phyloP scores from a whole-genome alignment of 2,329 filamentous ascomycete genomes.

The Colletotrichum higginsianum region DNA sequence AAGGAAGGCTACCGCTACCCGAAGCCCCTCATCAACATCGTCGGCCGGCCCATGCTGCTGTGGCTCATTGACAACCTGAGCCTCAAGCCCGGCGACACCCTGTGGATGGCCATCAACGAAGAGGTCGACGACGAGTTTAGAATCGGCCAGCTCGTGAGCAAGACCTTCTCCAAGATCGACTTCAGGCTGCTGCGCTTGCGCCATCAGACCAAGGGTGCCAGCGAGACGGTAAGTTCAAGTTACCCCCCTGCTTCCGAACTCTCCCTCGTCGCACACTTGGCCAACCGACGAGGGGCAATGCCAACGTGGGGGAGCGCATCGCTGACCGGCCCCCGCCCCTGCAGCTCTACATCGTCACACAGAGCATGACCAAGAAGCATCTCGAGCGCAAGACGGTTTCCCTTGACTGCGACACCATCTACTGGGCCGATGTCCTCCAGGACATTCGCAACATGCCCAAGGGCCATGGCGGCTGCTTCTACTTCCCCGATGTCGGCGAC shows the following conservation, averaged over 20 bases:
- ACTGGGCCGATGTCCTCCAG: slow-evolving; percentile 50
- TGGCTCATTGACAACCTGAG: slow-evolving; percentile 50
- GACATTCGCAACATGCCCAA: slow-evolving; percentile 47
- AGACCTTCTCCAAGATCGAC: slow-evolving; percentile 47
- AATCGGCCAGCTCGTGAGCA: slow-evolving; percentile 48
- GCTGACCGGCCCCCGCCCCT: slow-evolving; percentile 4
- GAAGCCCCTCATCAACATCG: slow-evolving; percentile 52
- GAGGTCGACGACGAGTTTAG: slow-evolving; percentile 49
- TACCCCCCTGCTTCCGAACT: not conserved
- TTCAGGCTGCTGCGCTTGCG: slow-evolving; percentile 46
- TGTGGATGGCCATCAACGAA: slow-evolving; percentile 51
- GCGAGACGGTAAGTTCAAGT: slow-evolving; percentile 46
- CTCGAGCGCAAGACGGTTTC: slow-evolving; percentile 49
- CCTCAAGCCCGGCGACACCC: slow-evolving; percentile 46
- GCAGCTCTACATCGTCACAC: slow-evolving; percentile 49
- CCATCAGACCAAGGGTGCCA: slow-evolving; percentile 50
- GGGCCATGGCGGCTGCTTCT: slow-evolving; percentile 47
- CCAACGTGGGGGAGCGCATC: slow-evolving; percentile 5
- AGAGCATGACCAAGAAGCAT: slow-evolving; percentile 50
- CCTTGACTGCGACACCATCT: slow-evolving; percentile 53
- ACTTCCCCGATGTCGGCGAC: slow-evolving; percentile 49
- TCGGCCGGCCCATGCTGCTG: slow-evolving; percentile 50
- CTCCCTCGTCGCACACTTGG: not conserved
- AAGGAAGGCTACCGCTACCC: slow-evolving; percentile 50
- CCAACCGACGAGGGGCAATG: slow-evolving; percentile 8